Evolutionary conservation across 108 stramenopile genomes (phyloP), one percentile per base, ranked within the genome.

Genomic region (Thalassiosira profunda): DNA sequence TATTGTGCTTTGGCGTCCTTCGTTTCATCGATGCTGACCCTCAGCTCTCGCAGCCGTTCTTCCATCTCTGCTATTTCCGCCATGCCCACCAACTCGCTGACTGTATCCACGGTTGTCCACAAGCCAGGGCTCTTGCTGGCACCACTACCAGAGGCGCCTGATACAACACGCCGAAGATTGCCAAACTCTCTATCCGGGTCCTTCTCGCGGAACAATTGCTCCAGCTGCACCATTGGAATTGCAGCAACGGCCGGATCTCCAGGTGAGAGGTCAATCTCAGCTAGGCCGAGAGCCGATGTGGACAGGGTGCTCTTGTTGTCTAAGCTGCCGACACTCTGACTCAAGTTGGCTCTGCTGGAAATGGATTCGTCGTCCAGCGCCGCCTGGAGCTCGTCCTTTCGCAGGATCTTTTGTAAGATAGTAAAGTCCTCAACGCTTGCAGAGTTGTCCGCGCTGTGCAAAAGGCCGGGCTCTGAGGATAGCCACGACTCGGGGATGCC

Each of bases 131-230:
- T 58, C 26, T 72, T 66, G 18, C 53, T 42, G 28, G 61, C 58
- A n/a, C n/a, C n/a, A n/a, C n/a, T n/a, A n/a, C n/a, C n/a, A n/a
- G n/a, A n/a, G 34, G n/a, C 25, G 33, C 67, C 74, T 44, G 58
- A 47, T 20, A 63, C 18, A 15, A 89, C 81, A 46, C 83, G 72
- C 53, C 67, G 62, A 53, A 89, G 46, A 3, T 57, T 52, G 4
- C 55, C 68, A 56, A 83, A 89, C 25, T 34, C n/a, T 46, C 72
- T 46, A 36, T 74, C 31, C 36, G 81, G 40, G 54, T 78, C 64
- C 61, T 62, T 44, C 51, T 67, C 46, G 73, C 76, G 21, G 46
- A 59, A 54, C 30, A 83, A 11, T 53, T 58, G 6, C 67, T 80
- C 53, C 44, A 74, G 63, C 17, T 69, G 67, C 2, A 30, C 31